A percentile compares a stretch with the other conserved stretches of the same genome.
Evolutionary conservation across 768 basidiomycete genomes (phyloP).

Genomic region (Phlegmacium glaucopus): DNA sequence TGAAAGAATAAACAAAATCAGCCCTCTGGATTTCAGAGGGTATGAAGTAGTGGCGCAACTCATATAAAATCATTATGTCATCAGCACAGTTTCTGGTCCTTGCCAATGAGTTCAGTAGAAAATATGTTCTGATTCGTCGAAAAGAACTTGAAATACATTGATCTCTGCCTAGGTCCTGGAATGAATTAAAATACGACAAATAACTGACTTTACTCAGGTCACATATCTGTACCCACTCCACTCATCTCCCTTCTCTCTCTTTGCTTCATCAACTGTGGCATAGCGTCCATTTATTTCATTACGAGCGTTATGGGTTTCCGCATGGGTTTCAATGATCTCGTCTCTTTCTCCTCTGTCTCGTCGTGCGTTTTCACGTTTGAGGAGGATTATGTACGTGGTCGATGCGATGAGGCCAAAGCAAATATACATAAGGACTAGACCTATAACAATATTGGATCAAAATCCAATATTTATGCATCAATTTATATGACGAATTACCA

Average conservation of each 20-base stretch:
- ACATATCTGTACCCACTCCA: conserved; percentile 79
- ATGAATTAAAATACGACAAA: too few species aligned
- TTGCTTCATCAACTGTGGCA: conserved; percentile 59
- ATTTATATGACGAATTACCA: background rate
- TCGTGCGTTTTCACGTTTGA: conserved; percentile 59
- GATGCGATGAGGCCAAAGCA: conserved; percentile 55
- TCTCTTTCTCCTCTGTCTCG: conserved; percentile 68
- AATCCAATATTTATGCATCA: background rate
- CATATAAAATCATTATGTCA: too few species aligned
- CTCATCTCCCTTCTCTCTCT: conserved; percentile 64
- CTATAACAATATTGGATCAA: conserved; percentile 24
- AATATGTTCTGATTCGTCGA: too few species aligned
- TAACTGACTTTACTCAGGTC: too few species aligned
- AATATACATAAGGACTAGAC: conserved; percentile 72
- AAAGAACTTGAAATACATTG: too few species aligned
- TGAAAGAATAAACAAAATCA: too few species aligned
- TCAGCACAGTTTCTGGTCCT: too few species aligned
- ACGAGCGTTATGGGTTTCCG: conserved; percentile 24
- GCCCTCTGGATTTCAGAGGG: too few species aligned
- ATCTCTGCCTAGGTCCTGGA: too few species aligned
- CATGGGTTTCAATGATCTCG: conserved; percentile 58
- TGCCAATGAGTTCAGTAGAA: too few species aligned
- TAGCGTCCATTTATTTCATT: conserved; percentile 55
- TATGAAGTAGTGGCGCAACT: too few species aligned
- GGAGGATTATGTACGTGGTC: conserved; percentile 32